These are phyloP conservation scores for Lentinus brumalis DNA, from an alignment of 768 basidiomycete genomes.

Conservation along the genomic window DNA sequence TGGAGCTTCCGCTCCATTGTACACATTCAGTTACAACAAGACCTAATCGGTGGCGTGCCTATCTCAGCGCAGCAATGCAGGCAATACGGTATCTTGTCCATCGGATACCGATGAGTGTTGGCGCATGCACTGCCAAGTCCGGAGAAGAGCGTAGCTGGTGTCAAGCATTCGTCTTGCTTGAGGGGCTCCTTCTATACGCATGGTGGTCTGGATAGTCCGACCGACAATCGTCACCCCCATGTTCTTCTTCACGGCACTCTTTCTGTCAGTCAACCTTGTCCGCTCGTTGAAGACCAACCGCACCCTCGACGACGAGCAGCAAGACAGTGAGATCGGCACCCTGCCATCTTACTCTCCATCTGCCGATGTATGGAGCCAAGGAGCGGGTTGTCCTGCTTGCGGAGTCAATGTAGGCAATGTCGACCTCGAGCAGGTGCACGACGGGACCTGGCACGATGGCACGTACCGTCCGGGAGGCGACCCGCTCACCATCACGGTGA, in stretches of 20 bases:
- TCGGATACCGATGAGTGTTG: too few relatives aligned
- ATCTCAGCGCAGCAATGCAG: too few relatives aligned
- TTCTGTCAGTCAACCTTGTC: not conserved
- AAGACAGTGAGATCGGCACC: not conserved
- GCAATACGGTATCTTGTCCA: too few relatives aligned
- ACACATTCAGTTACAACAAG: too few relatives aligned
- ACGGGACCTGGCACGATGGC: conserved; percentile 12
- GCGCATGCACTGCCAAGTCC: too few relatives aligned
- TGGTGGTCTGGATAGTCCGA: too few relatives aligned
- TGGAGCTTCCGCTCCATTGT: too few relatives aligned
- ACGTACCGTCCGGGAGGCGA: conserved; percentile 1
- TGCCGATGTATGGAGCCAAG: not conserved
- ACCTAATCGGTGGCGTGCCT: too few relatives aligned
- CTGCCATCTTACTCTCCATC: not conserved
- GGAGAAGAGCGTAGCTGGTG: too few relatives aligned
- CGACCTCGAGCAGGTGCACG: not conserved
- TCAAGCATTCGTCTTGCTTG: too few relatives aligned
- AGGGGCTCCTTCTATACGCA: too few relatives aligned
- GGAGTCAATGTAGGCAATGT: not conserved
- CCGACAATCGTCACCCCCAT: not conserved
- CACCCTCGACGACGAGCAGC: conserved; percentile 7
- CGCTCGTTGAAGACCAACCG: not conserved
- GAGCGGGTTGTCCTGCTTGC: not conserved
- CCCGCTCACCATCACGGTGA: not conserved
- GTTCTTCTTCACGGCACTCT: not conserved